Conservation (phyloP, 2,329 filamentous ascomycete genomes). For the Incumbomyces lentus region DNA sequence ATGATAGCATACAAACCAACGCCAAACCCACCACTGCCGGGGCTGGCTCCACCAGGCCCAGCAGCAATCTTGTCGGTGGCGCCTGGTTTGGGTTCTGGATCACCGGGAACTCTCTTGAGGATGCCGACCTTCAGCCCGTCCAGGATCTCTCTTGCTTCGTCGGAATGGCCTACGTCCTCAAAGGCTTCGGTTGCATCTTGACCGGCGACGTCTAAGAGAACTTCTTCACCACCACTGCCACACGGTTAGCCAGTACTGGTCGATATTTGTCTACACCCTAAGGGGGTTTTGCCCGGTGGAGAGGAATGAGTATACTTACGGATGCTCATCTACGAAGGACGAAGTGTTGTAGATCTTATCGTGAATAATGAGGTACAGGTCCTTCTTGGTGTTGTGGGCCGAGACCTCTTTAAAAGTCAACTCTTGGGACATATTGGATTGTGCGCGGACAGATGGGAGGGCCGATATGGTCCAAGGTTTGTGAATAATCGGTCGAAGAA, state of each 20-base stretch:
- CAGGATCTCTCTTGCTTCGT: conserved; percentile 93
- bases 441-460: conserved; percentile 6
- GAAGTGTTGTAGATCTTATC: conserved; percentile 90
- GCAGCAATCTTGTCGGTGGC: conserved; percentile 38
- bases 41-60: conserved; percentile 21
- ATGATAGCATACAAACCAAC: conserved; percentile 73
- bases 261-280: neutral
- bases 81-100: conserved; percentile 58
- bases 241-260: conserved; percentile 2
- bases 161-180: conserved; percentile 97
- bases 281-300: neutral
- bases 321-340: conserved; percentile 94
- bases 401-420: conserved; percentile 73
- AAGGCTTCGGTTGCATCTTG: conserved; percentile 97
- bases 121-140: conserved; percentile 62
- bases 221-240: conserved; percentile 88
- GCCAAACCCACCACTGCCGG: conserved; percentile 50
- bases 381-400: conserved; percentile 82
- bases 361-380: conserved; percentile 83
- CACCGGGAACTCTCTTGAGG: conserved; percentile 75
- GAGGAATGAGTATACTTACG: conserved; percentile 44
- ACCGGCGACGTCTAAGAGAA: conserved; percentile 87
- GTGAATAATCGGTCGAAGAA: neutral
- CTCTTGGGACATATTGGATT: conserved; percentile 40
- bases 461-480: neutral